phyloP scores from a whole-genome alignment of 345 rosid genomes.

The Boechera stricta region DNA sequence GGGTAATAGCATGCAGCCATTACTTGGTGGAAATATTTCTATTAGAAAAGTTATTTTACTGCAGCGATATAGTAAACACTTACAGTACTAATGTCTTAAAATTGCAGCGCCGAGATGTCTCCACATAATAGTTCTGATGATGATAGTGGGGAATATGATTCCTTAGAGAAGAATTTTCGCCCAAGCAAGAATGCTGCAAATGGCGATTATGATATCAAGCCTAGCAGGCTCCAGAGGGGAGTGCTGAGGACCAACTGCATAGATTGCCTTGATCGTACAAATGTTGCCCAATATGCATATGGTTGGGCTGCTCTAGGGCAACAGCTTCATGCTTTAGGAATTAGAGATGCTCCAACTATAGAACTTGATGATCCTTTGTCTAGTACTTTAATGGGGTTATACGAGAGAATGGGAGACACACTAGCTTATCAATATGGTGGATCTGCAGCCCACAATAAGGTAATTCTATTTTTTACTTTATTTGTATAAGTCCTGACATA shows the following conservation, averaged over 20 bases:
- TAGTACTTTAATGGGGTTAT: slow-evolving; percentile 79
- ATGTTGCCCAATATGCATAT: slow-evolving; percentile 97
- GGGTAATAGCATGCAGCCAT: slow-evolving; percentile 11
- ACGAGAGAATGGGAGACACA: slow-evolving; percentile 95
- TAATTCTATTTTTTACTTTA: slow-evolving; percentile 47
- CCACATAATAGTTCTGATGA: slow-evolving; percentile 51
- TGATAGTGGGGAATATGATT: slow-evolving; percentile 54
- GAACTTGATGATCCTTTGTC: slow-evolving; percentile 88
- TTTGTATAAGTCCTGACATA: background rate
- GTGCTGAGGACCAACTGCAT: slow-evolving; percentile 98
- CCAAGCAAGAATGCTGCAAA: slow-evolving; percentile 52
- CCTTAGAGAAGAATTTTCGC: slow-evolving; percentile 51
- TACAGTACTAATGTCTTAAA: slow-evolving; percentile 25
- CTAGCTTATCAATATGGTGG: slow-evolving; percentile 97
- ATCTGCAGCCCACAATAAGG: slow-evolving; percentile 96
- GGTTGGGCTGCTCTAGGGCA: slow-evolving; percentile 95
- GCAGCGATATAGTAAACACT: slow-evolving; percentile 56
- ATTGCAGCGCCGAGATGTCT: slow-evolving; percentile 48
- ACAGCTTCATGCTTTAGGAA: slow-evolving; percentile 86
- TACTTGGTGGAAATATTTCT: slow-evolving; percentile 18
- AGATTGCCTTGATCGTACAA: slow-evolving; percentile 98
- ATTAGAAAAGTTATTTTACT: slow-evolving; percentile 39
- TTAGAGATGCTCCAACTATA: slow-evolving; percentile 64
- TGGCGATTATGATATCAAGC: slow-evolving; percentile 59
- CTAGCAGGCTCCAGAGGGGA: slow-evolving; percentile 74